Evolutionary conservation across 345 rosid species (phyloP).

Genomic region (Lepidium aucheri): DNA sequence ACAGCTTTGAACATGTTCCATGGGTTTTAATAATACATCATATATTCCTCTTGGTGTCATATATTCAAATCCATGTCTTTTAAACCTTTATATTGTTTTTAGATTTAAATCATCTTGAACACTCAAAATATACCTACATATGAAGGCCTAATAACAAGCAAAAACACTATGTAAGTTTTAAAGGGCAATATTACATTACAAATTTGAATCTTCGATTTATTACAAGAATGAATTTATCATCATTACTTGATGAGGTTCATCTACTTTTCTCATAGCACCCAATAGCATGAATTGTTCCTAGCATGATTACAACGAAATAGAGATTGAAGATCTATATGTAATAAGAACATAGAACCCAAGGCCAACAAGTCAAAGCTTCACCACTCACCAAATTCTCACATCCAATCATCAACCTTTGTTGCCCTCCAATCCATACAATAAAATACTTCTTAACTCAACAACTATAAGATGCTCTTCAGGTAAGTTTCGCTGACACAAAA

Average conservation of each 20-base stretch:
- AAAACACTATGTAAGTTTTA: background rate
- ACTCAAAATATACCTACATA: background rate
- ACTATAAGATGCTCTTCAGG: background rate
- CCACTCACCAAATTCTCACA: too few species aligned
- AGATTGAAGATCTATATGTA: background rate
- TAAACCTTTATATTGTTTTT: background rate
- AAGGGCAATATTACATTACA: background rate
- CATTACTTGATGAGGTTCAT: background rate
- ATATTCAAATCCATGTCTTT: background rate
- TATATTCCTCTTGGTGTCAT: conserved; percentile 5
- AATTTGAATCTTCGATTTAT: background rate
- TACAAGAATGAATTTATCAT: too few species aligned
- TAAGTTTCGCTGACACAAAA: too few species aligned
- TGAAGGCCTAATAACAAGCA: background rate
- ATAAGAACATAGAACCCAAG: background rate
- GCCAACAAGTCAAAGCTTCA: background rate
- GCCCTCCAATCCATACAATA: conserved; percentile 3
- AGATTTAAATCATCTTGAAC: background rate
- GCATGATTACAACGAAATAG: too few species aligned
- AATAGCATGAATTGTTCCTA: background rate
- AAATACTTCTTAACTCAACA: background rate
- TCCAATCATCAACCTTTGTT: conserved; percentile 1
- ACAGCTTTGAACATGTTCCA: too few species aligned
- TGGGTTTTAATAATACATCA: too few species aligned
- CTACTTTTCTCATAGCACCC: background rate